Evolutionary conservation across 2,329 filamentous ascomycete genomes (phyloP).

Genomic region (Cladosporium sp.): DNA sequence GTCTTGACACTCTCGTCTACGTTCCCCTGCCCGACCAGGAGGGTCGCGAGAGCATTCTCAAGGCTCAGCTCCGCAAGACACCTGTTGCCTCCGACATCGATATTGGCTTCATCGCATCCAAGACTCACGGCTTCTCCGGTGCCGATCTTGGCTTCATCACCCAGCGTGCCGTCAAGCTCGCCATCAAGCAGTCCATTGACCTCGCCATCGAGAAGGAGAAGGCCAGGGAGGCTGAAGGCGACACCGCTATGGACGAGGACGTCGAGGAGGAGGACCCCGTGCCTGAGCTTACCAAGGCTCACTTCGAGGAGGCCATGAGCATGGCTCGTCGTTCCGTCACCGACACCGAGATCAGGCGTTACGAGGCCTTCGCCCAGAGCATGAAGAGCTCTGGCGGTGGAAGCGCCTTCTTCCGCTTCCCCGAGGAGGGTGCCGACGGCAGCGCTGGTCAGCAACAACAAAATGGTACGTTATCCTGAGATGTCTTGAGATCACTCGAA

Average conservation of each 20-base stretch:
- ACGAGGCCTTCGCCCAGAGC: slow-evolving; percentile 97
- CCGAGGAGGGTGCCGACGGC: slow-evolving; percentile 56
- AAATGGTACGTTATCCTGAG: slow-evolving; percentile 40
- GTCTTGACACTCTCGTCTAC: slow-evolving; percentile 98
- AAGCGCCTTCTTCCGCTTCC: slow-evolving; percentile 94
- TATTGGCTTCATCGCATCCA: slow-evolving; percentile 86
- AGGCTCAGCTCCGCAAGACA: slow-evolving; percentile 97
- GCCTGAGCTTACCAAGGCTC: slow-evolving; percentile 89
- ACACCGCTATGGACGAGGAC: slow-evolving; percentile 77
- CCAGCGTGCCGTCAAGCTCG: slow-evolving; percentile 97
- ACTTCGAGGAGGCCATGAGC: slow-evolving; percentile 99
- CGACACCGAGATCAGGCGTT: slow-evolving; percentile 95
- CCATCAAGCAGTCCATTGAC: slow-evolving; percentile 95
- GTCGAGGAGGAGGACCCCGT: slow-evolving; percentile 80
- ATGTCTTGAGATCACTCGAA: background rate
- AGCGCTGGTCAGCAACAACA: slow-evolving; percentile 33
- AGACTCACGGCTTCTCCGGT: slow-evolving; percentile 99
- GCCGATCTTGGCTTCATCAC: slow-evolving; percentile 99
- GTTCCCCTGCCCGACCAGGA: slow-evolving; percentile 92
- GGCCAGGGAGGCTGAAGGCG: slow-evolving; percentile 77
- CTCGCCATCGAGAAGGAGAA: slow-evolving; percentile 86
- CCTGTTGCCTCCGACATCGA: slow-evolving; percentile 86
- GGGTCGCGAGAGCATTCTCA: slow-evolving; percentile 85
- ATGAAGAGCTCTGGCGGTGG: slow-evolving; percentile 98
- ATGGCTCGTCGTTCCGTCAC: slow-evolving; percentile 89